Conservation (phyloP, 352 stramenopile species). For the Pythium biforme region DNA sequence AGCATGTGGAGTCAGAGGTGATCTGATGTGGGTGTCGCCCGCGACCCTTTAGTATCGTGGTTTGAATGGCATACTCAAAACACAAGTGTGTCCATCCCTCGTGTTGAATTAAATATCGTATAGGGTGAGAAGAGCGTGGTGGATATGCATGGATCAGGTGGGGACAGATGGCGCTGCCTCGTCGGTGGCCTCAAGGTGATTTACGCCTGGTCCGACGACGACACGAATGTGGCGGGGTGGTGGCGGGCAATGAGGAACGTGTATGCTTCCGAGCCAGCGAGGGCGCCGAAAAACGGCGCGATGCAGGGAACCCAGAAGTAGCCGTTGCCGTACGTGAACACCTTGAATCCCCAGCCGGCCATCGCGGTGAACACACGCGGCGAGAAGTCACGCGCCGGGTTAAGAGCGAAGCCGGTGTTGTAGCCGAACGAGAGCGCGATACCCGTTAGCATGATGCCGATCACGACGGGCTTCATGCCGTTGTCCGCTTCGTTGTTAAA, state of each 20-base stretch:
- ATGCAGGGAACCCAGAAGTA: constrained; percentile 82
- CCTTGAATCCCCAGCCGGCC: constrained; percentile 61
- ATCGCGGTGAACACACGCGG: constrained; percentile 63
- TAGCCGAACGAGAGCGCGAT: constrained; percentile 78
- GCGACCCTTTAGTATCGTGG: not conserved
- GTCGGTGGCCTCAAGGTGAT: not conserved
- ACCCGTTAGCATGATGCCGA: constrained; percentile 68
- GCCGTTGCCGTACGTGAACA: constrained; percentile 62
- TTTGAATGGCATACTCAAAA: not conserved
- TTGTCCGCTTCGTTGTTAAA: constrained; percentile 70
- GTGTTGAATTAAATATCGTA: not conserved
- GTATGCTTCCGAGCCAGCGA: constrained; percentile 64
- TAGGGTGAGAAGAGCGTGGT: not conserved
- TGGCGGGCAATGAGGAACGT: constrained; percentile 60
- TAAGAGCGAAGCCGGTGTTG: constrained; percentile 80
- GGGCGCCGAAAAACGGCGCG: constrained; percentile 63
- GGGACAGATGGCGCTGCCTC: not conserved
- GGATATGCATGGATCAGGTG: constrained; percentile 10
- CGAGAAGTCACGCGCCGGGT: constrained; percentile 66
- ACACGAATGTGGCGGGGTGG: constrained; percentile 51
- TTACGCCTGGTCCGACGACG: constrained; percentile 35
- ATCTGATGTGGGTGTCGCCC: constrained; percentile 2
- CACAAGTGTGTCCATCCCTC: constrained; percentile 1
- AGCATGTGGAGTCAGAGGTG: constrained; percentile 8
- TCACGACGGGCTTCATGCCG: constrained; percentile 67